A percentile compares a stretch with the other conserved stretches of the same genome.
Conservation (phyloP, 768 basidiomycete genomes). For the Tricholoma flavovirens region DNA sequence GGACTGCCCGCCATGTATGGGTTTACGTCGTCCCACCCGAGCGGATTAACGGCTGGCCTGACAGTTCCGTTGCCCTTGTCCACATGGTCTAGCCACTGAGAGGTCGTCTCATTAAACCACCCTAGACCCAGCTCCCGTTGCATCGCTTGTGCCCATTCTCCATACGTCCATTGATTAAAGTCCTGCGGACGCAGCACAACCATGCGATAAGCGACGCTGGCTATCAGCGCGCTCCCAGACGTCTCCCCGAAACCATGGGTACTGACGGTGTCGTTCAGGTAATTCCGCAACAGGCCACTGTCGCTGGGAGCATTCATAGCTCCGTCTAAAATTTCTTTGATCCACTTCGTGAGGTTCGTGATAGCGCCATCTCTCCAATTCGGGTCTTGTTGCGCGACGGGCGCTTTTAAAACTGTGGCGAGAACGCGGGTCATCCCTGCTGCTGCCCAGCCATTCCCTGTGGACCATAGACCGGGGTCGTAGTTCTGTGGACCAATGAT, state of each 20-base stretch:
- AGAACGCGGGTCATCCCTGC: slow-evolving; percentile 61
- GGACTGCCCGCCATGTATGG: slow-evolving; percentile 33
- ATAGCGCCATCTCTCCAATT: slow-evolving; percentile 13
- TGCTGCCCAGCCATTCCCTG: slow-evolving; percentile 70
- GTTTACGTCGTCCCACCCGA: slow-evolving; percentile 25
- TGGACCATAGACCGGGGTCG: slow-evolving; percentile 42
- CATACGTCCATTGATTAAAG: slow-evolving; percentile 23
- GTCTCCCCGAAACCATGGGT: slow-evolving; percentile 18
- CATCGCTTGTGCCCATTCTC: slow-evolving; percentile 32
- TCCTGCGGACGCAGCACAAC: slow-evolving; percentile 25
- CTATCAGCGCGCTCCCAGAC: slow-evolving; percentile 17
- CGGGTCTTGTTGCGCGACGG: not conserved
- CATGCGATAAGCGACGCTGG: slow-evolving; percentile 26
- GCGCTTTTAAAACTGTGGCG: slow-evolving; percentile 40
- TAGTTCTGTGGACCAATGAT: slow-evolving; percentile 34
- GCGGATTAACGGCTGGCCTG: slow-evolving; percentile 32
- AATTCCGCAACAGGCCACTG: slow-evolving; percentile 15
- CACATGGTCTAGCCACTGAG: slow-evolving; percentile 10
- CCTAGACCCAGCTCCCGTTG: slow-evolving; percentile 21
- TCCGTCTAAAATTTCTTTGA: slow-evolving; percentile 23
- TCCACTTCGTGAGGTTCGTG: slow-evolving; percentile 13
- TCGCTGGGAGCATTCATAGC: slow-evolving; percentile 10
- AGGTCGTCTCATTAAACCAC: slow-evolving; percentile 6
- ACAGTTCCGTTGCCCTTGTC: slow-evolving; percentile 23
- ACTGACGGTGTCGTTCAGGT: slow-evolving; percentile 12